These are phyloP conservation scores for Hypoxylon sp. DNA, from an alignment of 2,329 filamentous ascomycete genomes.

Conservation along the genomic window DNA sequence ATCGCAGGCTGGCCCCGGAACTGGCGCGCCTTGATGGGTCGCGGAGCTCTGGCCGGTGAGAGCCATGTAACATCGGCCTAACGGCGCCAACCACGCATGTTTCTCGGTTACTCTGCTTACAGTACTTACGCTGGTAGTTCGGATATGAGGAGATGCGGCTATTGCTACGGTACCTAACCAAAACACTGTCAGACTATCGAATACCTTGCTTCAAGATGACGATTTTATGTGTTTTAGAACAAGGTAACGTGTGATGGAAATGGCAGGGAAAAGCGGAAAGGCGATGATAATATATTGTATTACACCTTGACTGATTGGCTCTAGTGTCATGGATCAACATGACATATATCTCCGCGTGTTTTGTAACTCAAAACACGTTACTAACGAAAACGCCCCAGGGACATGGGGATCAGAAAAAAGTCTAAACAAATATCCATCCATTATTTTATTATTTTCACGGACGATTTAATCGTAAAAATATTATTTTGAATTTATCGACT, in stretches of 20 bases:
- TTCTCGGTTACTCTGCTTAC: conserved; percentile 1
- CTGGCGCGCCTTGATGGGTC: conserved; percentile 1
- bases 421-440: conserved; percentile 5
- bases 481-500: conserved; percentile 27
- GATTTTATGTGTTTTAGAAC: conserved; percentile 7
- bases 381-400: conserved; percentile 12
- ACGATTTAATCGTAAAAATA: conserved; percentile 4
- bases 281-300: too few species aligned
- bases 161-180: too few species aligned
- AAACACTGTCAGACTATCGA: too few species aligned
- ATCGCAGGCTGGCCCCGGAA: conserved; percentile 10
- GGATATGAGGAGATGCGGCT: too few species aligned
- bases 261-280: too few species aligned
- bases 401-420: conserved; percentile 5
- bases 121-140: too few species aligned
- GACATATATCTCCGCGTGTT: conserved; percentile 1
- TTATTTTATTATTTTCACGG: not conserved
- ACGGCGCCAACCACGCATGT: conserved; percentile 4
- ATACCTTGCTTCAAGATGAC: conserved; percentile 1
- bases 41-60: conserved; percentile 24
- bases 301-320: not conserved
- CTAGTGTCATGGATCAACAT: too few species aligned
- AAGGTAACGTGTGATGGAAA: too few species aligned
- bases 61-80: conserved; percentile 30
- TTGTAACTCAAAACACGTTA: conserved; percentile 11